phyloP scores from a whole-genome alignment of 2,329 filamentous ascomycete genomes.

The Hypoxylon sp. region DNA sequence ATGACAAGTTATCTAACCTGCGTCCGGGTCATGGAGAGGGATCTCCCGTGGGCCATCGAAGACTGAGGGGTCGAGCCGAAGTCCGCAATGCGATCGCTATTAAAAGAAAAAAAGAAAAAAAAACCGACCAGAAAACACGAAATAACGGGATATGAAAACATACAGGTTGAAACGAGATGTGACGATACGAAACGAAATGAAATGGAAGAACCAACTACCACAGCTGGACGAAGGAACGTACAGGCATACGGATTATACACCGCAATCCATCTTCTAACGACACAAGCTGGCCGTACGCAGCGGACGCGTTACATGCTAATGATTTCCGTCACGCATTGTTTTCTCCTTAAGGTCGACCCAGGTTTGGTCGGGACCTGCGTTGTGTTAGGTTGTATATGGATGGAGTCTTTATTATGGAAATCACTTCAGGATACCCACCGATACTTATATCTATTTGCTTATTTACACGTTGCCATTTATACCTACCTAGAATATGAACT shows the following conservation, averaged over 20 bases:
- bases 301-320: slow-evolving; percentile 6
- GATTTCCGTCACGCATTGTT: slow-evolving; percentile 8
- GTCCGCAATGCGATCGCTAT: neutral
- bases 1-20: slow-evolving; percentile 55
- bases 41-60: slow-evolving; percentile 54
- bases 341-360: slow-evolving; percentile 23
- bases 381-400: slow-evolving; percentile 25
- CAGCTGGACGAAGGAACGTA: slow-evolving; percentile 18
- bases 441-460: slow-evolving; percentile 38
- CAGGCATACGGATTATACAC: neutral
- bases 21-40: slow-evolving; percentile 53
- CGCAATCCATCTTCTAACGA: slow-evolving; percentile 9
- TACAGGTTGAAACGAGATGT: slow-evolving; percentile 20
- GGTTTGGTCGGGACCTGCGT: slow-evolving; percentile 27
- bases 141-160: slow-evolving; percentile 28
- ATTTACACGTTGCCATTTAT: slow-evolving; percentile 18
- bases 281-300: slow-evolving; percentile 7
- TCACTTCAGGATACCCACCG: slow-evolving; percentile 41
- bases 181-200: slow-evolving; percentile 24
- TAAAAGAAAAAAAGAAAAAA: neutral
- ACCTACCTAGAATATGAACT: slow-evolving; percentile 14
- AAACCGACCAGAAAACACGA: slow-evolving; percentile 14
- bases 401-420: slow-evolving; percentile 37
- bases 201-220: slow-evolving; percentile 9
- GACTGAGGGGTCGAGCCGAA: slow-evolving; percentile 36